Evolutionary conservation across 768 basidiomycete species (phyloP).

Genomic region (Hygrophoropsis aurantiaca): DNA sequence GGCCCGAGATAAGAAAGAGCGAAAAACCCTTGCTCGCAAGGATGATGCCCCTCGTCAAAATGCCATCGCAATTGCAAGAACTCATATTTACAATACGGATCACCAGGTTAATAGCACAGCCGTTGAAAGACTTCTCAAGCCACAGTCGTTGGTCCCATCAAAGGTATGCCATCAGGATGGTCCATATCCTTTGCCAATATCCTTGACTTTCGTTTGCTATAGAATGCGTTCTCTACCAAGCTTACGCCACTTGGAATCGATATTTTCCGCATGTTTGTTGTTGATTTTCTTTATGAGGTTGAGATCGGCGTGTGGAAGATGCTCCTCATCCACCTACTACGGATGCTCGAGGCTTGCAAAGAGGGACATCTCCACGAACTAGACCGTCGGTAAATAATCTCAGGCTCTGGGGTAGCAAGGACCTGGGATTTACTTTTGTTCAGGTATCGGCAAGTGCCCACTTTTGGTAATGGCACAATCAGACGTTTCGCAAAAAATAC

Average conservation of each 20-base stretch:
- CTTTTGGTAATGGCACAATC: neutral
- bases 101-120: neutral
- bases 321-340: constrained; percentile 12
- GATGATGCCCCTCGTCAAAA: neutral
- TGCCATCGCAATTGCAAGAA: neutral
- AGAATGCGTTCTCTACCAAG: neutral
- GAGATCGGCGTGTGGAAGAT: neutral
- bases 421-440: too few species aligned
- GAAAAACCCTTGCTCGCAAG: neutral
- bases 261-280: neutral
- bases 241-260: neutral
- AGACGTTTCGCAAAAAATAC: neutral
- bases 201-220: too few species aligned
- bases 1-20: neutral
- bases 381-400: constrained; percentile 21
- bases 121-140: neutral
- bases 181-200: neutral
- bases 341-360: constrained; percentile 24
- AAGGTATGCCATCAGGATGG: neutral
- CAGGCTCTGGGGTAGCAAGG: too few species aligned
- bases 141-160: neutral
- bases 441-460: neutral
- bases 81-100: neutral
- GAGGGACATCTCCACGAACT: constrained; percentile 12
- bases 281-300: neutral